Evolutionary conservation across 331 rosid species (phyloP), one percentile per base, ranked within the genome.

Genomic region (Telfairia occidentalis): DNA sequence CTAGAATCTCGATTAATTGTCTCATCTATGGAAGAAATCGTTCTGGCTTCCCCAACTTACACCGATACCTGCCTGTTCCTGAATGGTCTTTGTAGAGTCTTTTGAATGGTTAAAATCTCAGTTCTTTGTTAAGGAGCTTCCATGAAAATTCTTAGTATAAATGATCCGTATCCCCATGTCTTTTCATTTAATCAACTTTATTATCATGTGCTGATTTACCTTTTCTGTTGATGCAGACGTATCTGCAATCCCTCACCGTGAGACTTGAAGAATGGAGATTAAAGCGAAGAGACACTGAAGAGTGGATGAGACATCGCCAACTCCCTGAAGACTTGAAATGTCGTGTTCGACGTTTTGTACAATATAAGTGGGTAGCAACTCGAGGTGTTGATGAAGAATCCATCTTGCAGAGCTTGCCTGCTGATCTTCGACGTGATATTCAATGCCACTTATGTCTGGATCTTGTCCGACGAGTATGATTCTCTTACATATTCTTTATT

Each of bases 301-400:
- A 95, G 84, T 95, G 99, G 99, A 95, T 95, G 99, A 83, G 88
- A 83, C 96, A 95, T 84, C 97, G 97, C 77, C 99, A 95, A 87
- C 99, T 95, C 76, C 97, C 99, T 64, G 92, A 85, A 82, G 99
- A 89, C 84, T 83, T 95, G 86, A 90, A 67, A 80, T 76, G 67
- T 15, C 90, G 90, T 45, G 97, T 90, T 77, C 84, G 96, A 71
- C 85, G 97, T 49, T 95, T 87, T 82, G 96, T 90, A 71, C 99
- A 88, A 71, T 95, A 88, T 77, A 95, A 92, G 71, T 95, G 99
- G 97, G 85, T 95, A 75, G 97, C 97, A 73, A 95, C 97, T 50
- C 90, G 93, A 53, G 99, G 97, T 76, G 99, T 90, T 78, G 92
- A 92, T 71, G 99, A 95, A 84, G 99, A 95, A 83, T 70, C 87